Conservation (phyloP, 139 green algal species). For the Chlamydomonas urium region DNA sequence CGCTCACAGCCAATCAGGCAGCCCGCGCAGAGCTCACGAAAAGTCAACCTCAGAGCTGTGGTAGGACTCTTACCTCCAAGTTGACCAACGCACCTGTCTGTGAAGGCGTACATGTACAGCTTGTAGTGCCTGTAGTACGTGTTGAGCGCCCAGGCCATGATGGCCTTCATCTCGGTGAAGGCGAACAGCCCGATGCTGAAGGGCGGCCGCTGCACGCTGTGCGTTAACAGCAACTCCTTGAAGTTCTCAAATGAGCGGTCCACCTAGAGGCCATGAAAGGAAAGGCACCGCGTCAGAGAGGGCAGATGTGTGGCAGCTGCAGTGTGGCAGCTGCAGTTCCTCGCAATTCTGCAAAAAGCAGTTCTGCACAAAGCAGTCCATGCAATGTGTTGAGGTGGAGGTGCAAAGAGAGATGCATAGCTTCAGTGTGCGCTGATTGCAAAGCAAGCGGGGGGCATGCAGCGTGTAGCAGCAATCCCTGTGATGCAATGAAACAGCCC, state of each 20-base stretch:
- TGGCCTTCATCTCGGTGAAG: slow-evolving; percentile 36
- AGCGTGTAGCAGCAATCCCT: too few relatives aligned
- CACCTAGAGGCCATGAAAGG: too few relatives aligned
- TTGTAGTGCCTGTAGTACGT: slow-evolving; percentile 76
- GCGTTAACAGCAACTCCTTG: slow-evolving; percentile 45
- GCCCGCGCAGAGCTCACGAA: background rate
- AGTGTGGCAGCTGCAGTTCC: too few relatives aligned
- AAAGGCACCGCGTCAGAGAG: too few relatives aligned
- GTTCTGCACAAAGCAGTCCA: too few relatives aligned
- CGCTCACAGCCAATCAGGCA: background rate
- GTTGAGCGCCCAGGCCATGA: slow-evolving; percentile 53
- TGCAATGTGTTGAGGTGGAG: too few relatives aligned
- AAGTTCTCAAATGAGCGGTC: slow-evolving; percentile 49
- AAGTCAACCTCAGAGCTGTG: background rate
- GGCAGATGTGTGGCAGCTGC: too few relatives aligned
- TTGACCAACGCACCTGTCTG: slow-evolving; percentile 32
- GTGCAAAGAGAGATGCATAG: too few relatives aligned
- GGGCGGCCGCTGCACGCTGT: slow-evolving; percentile 64
- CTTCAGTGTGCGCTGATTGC: too few relatives aligned
- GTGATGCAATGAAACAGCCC: too few relatives aligned
- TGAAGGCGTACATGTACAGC: slow-evolving; percentile 68
- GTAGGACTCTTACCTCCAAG: background rate
- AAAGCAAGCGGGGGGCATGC: too few relatives aligned
- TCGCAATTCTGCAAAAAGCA: too few relatives aligned
- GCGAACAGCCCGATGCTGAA: slow-evolving; percentile 64